Conservation (phyloP, 768 basidiomycete species). For the Lentinula detonsa region DNA sequence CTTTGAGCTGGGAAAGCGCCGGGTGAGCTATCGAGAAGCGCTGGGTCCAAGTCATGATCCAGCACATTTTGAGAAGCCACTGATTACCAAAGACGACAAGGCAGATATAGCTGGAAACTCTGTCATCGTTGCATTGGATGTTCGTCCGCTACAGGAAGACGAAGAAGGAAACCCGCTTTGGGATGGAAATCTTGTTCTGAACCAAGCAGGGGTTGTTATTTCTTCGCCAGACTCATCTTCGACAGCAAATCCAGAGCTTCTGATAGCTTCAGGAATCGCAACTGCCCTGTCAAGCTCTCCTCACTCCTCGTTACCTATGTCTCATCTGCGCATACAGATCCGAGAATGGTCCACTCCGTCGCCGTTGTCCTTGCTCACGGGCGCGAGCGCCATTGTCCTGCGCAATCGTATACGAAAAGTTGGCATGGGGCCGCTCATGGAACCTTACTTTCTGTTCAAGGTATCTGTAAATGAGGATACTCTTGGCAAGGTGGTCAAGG, state of each 20-base stretch:
- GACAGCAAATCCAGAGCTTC: constrained; percentile 37
- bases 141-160: constrained; percentile 46
- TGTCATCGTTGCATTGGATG: constrained; percentile 46
- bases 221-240: constrained; percentile 43
- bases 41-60: constrained; percentile 22
- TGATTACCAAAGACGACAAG: constrained; percentile 45
- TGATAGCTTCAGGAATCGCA: constrained; percentile 63
- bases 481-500: constrained; percentile 75
- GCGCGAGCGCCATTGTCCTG: constrained; percentile 58
- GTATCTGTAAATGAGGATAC: constrained; percentile 60
- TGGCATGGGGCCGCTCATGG: constrained; percentile 69
- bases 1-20: constrained; percentile 71
- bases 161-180: constrained; percentile 65
- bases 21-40: constrained; percentile 78
- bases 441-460: constrained; percentile 71
- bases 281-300: constrained; percentile 75
- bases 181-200: constrained; percentile 73
- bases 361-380: constrained; percentile 50
- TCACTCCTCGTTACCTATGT: constrained; percentile 67
- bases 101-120: constrained; percentile 57
- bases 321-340: constrained; percentile 55
- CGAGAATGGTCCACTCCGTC: constrained; percentile 34
- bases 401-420: constrained; percentile 55
- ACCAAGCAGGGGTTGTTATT: constrained; percentile 43
- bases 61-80: constrained; percentile 11